Conservation (phyloP, 73 alveolate genomes). For the Paraurostyla sp. region DNA sequence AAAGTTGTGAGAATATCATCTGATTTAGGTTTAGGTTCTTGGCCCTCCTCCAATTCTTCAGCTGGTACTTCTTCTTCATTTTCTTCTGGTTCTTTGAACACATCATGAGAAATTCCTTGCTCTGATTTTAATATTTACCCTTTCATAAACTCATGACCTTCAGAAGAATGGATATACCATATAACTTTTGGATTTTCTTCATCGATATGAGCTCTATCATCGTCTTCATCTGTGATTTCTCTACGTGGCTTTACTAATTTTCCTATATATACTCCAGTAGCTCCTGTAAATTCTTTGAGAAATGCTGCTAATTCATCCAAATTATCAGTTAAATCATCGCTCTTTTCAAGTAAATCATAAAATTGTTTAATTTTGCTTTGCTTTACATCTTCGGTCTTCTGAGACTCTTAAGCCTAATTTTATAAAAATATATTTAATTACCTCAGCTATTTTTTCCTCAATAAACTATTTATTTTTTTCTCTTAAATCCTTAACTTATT, state of each 20-base stretch:
- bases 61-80: slow-evolving; percentile 83
- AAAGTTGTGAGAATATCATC: slow-evolving; percentile 25
- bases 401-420: neutral
- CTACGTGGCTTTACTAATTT: slow-evolving; percentile 81
- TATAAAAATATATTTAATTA: neutral
- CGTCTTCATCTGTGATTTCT: slow-evolving; percentile 88
- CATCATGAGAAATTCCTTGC: slow-evolving; percentile 81
- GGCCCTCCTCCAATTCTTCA: slow-evolving; percentile 59
- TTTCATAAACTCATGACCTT: slow-evolving; percentile 82
- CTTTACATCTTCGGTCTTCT: slow-evolving; percentile 47
- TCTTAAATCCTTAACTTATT: slow-evolving; percentile 48
- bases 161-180: slow-evolving; percentile 90
- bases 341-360: neutral
- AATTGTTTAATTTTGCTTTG: slow-evolving; percentile 58
- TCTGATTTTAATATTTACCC: slow-evolving; percentile 79
- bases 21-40: slow-evolving; percentile 67
- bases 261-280: slow-evolving; percentile 97
- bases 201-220: slow-evolving; percentile 96
- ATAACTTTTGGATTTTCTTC: slow-evolving; percentile 85
- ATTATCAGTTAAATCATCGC: slow-evolving; percentile 79
- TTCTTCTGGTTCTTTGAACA: slow-evolving; percentile 68
- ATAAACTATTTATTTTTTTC: slow-evolving; percentile 31
- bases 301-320: slow-evolving; percentile 78
- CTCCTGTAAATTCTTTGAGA: slow-evolving; percentile 83
- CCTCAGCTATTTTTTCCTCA: slow-evolving; percentile 29